Base-by-base conservation (phyloP, 192 early-diverging fungal species). In the Coemansia sp. region DNA sequence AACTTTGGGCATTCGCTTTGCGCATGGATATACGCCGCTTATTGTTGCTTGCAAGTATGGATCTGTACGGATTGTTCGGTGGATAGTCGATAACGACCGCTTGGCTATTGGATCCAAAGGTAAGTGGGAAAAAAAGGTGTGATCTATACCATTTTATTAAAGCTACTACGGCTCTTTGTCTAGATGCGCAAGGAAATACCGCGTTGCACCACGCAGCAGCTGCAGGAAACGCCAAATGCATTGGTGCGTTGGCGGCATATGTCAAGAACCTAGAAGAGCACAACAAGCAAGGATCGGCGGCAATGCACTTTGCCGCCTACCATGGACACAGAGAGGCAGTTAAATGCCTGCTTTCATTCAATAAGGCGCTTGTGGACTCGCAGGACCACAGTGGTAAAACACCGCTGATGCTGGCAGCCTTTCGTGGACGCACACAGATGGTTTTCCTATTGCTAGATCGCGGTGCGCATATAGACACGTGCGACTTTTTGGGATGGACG, bases 401-500 rank as follows among this genome's bases (percentile, higher is more conserved):
- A 0, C 57, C 72, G 11, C 53, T 75, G 51, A 75, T 75, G 72
- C 49, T 75, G 5, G 72, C 72, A 7, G 64, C 72, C 7, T 75
- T 68, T 34, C 65, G 66, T 17, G 72, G 72, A 8, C 72, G 65
- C 44, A 75, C 66, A 1, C 65, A 58, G 15, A 43, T 53, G 1
- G 66, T 58, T 2, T 60, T 53, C 11, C 20, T 38, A 15, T 54
- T 75, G 5, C 53, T 75, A 16, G 38, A 10, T 16, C 16, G 30
- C 26, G n/a, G 51, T 6, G 64, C 61, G 14, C 46, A 42, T 1
- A 58, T 64, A 10, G 62, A 75, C 42, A 45, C 36, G 10, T 61
- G 64, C n/a, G 72, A 75, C 56, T 53, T 28, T 11, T 30, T 43
- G 11, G 72, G 72, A 5, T 75, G 72, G 72, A 69, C 72, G 5